These are phyloP conservation scores for Penicillium cosmopolitanum DNA, from an alignment of 495 filamentous ascomycete species.

Conservation along the genomic window DNA sequence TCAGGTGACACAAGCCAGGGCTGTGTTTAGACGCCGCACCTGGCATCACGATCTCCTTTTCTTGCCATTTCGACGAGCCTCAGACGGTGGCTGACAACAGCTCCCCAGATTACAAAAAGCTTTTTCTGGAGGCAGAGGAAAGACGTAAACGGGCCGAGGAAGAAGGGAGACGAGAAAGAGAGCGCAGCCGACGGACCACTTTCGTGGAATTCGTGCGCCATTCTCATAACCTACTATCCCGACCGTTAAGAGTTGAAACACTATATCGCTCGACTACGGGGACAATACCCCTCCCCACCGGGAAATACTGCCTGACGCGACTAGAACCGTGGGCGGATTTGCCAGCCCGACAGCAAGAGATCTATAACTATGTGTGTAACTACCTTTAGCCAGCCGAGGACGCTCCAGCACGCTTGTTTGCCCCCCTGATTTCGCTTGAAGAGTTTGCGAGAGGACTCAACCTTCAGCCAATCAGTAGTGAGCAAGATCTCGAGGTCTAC, in stretches of 20 bases:
- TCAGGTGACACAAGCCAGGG: no score
- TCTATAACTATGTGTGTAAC: slow-evolving; percentile 21
- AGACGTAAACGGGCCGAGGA: no score
- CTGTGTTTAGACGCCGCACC: no score
- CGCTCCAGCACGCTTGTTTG: slow-evolving; percentile 6
- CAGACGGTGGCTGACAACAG: slow-evolving; percentile 7
- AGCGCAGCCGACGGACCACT: no score
- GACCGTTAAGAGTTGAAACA: slow-evolving; percentile 16
- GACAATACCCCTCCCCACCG: slow-evolving; percentile 24
- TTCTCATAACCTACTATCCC: slow-evolving; percentile 12
- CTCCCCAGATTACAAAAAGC: slow-evolving; percentile 12
- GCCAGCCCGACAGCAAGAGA: slow-evolving; percentile 23
- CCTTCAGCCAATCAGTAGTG: slow-evolving; percentile 30
- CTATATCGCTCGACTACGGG: slow-evolving; percentile 32
- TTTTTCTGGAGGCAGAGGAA: not conserved
- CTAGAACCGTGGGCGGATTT: slow-evolving; percentile 32
- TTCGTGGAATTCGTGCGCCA: no score
- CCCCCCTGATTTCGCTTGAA: not conserved
- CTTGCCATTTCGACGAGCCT: no score
- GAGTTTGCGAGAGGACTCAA: slow-evolving; percentile 2
- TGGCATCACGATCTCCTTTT: no score
- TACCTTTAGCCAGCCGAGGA: slow-evolving; percentile 23
- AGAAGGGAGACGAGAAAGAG: no score
- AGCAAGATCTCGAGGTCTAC: slow-evolving; percentile 36
- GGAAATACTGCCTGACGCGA: slow-evolving; percentile 29